Evolutionary conservation across 495 filamentous ascomycete species (phyloP), one percentile per base, ranked within the genome.

Genomic region (Xylona heveae): DNA sequence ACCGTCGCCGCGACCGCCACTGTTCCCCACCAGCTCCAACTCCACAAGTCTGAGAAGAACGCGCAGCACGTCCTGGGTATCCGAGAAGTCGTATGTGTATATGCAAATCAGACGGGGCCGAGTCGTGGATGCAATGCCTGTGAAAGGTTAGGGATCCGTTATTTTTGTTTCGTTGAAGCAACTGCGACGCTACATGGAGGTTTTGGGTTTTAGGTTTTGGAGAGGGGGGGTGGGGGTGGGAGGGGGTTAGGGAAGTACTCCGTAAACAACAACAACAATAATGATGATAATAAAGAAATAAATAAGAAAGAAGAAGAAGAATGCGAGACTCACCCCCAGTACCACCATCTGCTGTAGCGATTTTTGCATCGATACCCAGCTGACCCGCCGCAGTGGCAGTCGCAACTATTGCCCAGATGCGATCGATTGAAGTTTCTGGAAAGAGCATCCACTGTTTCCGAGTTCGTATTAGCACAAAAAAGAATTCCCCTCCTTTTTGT

Each of bases 381-480:
- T 72, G 61, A 24, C 72, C 69, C 12, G 62, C 51, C 10, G 61
- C 58, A 14, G 74, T 72, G 0, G 66, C 78, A 10, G 51, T 56
- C 3, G 66, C 74, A 2, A 92, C 51, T 12, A 50, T 51, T 2
- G 41, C 51, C 81, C 81, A 91, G 8, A 58, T 38, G 3, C 52
- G 45, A 44, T 81, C 65, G 7, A 82, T 63, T n/a, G n/a, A n/a
- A n/a, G 62, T 42, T 2, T 55, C 49, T 4, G 67, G 64, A 42
- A 82, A 83, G n/a, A 91, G 41, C 76, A 92, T 78, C 82, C 82
- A 90, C 60, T 59, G 18, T 31, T n/a, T n/a, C n/a, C n/a, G n/a
- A n/a, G n/a, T n/a, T n/a, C n/a, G n/a, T n/a, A n/a, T n/a, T n/a
- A 6, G 19, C 8, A 5, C 9, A 14, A 10, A 10, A 30, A 12